Evolutionary conservation across 495 filamentous ascomycete genomes (phyloP), one percentile per base, ranked within the genome.

Genomic region (Penicillium pulvis): DNA sequence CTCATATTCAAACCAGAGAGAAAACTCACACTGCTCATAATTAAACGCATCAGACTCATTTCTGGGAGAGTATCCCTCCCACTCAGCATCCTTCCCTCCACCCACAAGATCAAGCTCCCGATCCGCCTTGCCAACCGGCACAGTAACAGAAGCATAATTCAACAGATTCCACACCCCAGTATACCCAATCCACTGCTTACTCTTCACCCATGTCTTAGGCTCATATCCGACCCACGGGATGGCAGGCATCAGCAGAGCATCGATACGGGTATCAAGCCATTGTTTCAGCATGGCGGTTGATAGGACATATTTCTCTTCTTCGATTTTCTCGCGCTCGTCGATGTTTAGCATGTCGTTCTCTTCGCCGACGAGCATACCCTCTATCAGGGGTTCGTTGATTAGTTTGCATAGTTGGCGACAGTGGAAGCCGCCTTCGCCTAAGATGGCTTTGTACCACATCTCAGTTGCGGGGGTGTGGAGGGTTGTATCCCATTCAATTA

Each of bases 91-190:
- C 14, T 44, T 53, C 19, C 39, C 51, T 12, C 36, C 51, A 23
- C 36, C 51, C 42, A 51, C 39, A 50, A 17, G 5, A 58, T 77
- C 77, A 39, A 73, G 41, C 0, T n/a, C 45, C 36, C 49, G 50
- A 60, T 81, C 77, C 6, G 78, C 83, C 26, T 69, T 73, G 1
- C 70, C 69, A 20, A 81, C 75, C 1, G 84, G 85, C 58, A 86
- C 80, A 0, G 83, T 76, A 2, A 83, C 57, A 31, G 73, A 80
- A 1, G 84, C 86, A 64, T 87, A 90, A 60, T 88, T 82, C 0
- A 90, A 63, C 24, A 89, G 56, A 63, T 91, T 90, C 85, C 85
- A 91, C 60, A 88, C 78, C 5, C 71, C 68, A 0, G 85, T 87
- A 57, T 89, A 91, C 0, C 79, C 78, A 72, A 85, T 79, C 66